Conservation (phyloP, 805 yeast species). For the Ogataea degrootiae region DNA sequence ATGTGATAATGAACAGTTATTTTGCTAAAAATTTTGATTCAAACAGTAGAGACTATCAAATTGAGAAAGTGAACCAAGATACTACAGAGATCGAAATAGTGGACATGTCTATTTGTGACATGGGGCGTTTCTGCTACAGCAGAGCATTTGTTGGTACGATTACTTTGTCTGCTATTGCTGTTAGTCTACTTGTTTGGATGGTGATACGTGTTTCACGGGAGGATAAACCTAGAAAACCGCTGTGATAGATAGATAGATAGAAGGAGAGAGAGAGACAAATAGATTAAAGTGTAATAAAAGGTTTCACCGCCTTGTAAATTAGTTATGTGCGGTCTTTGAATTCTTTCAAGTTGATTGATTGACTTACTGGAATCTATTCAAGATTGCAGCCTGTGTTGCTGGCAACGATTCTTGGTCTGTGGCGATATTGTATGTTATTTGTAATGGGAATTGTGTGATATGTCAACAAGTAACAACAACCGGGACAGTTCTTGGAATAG, state of each 20-base stretch:
- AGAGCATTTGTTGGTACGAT: slow-evolving; percentile 36
- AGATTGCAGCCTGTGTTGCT: neutral
- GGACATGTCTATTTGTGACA: slow-evolving; percentile 16
- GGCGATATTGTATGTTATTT: no score
- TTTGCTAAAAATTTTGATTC: slow-evolving; percentile 65
- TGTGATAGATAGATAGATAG: neutral
- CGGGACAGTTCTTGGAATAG: no score
- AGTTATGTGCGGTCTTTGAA: no score
- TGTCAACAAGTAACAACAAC: no score
- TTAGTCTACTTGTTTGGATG: neutral
- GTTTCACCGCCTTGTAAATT: no score
- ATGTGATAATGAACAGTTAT: slow-evolving; percentile 52
- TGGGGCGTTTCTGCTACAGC: slow-evolving; percentile 30
- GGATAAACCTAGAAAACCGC: neutral
- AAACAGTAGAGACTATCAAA: slow-evolving; percentile 19
- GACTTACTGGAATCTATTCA: no score
- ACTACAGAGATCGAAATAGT: slow-evolving; percentile 1
- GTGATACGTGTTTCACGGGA: neutral
- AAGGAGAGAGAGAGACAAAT: no score
- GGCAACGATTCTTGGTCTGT: no score
- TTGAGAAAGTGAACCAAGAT: neutral
- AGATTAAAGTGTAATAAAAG: no score
- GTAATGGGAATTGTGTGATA: no score
- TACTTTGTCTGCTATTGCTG: neutral
- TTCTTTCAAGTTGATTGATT: no score